These are phyloP conservation scores for Trichoderma atroviride DNA, from an alignment of 2,329 filamentous ascomycete genomes.

Conservation along the genomic window DNA sequence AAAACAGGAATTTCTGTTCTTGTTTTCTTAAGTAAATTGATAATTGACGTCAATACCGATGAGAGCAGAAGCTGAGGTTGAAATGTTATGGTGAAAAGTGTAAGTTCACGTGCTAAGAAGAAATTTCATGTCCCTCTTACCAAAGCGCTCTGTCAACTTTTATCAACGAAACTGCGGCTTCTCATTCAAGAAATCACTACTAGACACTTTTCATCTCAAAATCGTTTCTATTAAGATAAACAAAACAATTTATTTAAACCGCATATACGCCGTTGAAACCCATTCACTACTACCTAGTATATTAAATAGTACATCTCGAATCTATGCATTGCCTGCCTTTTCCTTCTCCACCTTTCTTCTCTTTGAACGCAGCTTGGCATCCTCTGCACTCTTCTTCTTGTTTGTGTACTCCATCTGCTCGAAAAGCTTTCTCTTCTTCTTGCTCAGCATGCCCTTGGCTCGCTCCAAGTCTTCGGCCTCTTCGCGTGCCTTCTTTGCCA, in stretches of 20 bases:
- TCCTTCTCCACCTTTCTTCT: slow-evolving; percentile 83
- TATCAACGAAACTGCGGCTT: neutral
- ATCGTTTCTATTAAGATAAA: neutral
- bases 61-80: neutral
- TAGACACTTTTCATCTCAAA: neutral
- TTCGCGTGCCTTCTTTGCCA: slow-evolving; percentile 69
- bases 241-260: slow-evolving; percentile 24
- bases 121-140: slow-evolving; percentile 2
- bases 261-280: slow-evolving; percentile 27
- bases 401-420: slow-evolving; percentile 98
- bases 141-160: neutral
- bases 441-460: slow-evolving; percentile 96
- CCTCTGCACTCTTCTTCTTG: slow-evolving; percentile 88
- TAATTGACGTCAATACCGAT: neutral
- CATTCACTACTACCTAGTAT: slow-evolving; percentile 26
- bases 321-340: slow-evolving; percentile 45
- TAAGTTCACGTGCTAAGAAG: slow-evolving; percentile 24
- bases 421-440: slow-evolving; percentile 95
- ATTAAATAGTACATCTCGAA: slow-evolving; percentile 22
- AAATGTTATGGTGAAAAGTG: slow-evolving; percentile 8
- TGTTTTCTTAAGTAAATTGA: neutral
- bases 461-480: slow-evolving; percentile 88
- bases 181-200: neutral
- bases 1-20: neutral
- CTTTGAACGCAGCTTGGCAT: slow-evolving; percentile 84